phyloP scores from a whole-genome alignment of 192 early-diverging fungal species.

The Coemansia sp. region DNA sequence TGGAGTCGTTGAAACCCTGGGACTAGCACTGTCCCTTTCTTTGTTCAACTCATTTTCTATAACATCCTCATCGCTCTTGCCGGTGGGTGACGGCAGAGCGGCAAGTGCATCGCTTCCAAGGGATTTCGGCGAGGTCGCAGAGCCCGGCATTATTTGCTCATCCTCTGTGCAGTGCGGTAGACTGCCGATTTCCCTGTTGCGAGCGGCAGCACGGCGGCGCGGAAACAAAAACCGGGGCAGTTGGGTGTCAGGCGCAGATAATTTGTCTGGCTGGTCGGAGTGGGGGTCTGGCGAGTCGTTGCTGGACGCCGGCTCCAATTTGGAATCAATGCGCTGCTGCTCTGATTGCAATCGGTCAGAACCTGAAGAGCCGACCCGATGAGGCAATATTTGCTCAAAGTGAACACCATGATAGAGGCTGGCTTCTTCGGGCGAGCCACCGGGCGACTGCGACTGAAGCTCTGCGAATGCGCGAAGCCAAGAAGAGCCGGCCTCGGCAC shows the following conservation, averaged over 20 bases:
- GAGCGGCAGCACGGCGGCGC: constrained; percentile 13
- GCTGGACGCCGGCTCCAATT: not conserved
- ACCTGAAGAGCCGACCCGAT: not conserved
- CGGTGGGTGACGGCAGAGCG: not conserved
- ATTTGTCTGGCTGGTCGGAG: not conserved
- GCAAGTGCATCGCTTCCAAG: not conserved
- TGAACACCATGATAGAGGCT: constrained; percentile 4
- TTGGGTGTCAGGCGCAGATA: constrained; percentile 12
- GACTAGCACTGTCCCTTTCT: not conserved
- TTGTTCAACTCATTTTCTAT: not conserved
- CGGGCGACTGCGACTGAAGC: constrained; percentile 27
- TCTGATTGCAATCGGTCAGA: not conserved
- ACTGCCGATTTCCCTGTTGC: constrained; percentile 21
- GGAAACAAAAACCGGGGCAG: constrained; percentile 47
- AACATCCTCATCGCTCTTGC: not conserved
- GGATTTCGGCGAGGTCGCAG: not conserved
- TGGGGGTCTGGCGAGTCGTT: not conserved
- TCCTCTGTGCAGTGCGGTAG: constrained; percentile 27
- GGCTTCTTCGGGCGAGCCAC: constrained; percentile 5
- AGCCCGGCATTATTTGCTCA: not conserved
- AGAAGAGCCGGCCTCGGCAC: constrained; percentile 45
- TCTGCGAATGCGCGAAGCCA: constrained; percentile 51
- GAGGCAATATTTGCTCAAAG: constrained; percentile 8
- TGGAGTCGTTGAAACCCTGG: not conserved
- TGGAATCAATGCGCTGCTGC: not conserved